phyloP scores from a whole-genome alignment of 768 basidiomycete species.

The Pisolithus marmoratus region DNA sequence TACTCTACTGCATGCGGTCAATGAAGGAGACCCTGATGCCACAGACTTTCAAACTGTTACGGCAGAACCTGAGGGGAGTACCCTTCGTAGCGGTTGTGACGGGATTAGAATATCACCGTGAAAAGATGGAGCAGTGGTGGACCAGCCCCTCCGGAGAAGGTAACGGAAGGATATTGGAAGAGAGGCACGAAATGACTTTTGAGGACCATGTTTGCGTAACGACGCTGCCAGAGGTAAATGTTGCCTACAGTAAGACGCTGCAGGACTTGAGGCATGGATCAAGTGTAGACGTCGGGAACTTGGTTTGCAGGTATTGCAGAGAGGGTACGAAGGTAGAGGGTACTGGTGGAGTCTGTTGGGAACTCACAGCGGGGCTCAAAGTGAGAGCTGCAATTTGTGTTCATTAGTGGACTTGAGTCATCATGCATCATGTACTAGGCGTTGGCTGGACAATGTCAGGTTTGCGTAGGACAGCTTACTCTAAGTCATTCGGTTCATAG shows the following conservation, averaged over 20 bases:
- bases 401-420: too few species aligned
- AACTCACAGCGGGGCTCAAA: not conserved
- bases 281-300: constrained; percentile 6
- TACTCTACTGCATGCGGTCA: constrained; percentile 19
- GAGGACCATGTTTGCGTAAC: constrained; percentile 36
- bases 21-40: constrained; percentile 4
- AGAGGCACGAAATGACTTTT: constrained; percentile 20
- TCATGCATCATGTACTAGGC: too few species aligned
- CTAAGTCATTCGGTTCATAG: too few species aligned
- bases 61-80: constrained; percentile 12
- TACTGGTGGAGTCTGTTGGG: too few species aligned
- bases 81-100: constrained; percentile 33
- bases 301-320: constrained; percentile 14
- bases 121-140: constrained; percentile 30
- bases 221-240: constrained; percentile 16
- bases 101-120: constrained; percentile 25
- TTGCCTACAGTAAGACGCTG: constrained; percentile 8
- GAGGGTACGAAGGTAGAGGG: constrained; percentile 1
- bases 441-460: too few species aligned
- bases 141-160: not conserved
- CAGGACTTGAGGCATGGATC: constrained; percentile 16
- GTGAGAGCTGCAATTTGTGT: not conserved
- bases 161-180: constrained; percentile 25
- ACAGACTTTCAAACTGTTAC: not conserved
- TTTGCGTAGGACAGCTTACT: too few species aligned